Evolutionary conservation across 1,139 yeast species (phyloP).

Genomic region (Pichia sp.): DNA sequence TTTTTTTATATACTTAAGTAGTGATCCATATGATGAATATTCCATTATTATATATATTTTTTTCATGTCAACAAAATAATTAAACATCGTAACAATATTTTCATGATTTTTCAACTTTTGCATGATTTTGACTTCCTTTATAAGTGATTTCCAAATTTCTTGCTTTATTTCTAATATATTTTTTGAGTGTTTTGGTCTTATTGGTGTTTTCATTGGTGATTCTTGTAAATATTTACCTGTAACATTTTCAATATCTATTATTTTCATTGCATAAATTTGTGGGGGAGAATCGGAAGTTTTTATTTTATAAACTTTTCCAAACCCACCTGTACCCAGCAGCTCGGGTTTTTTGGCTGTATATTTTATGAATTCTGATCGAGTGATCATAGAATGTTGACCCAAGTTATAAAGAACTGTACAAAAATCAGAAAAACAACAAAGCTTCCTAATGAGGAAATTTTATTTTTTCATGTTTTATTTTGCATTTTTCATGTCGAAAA

Average conservation of each 20-base stretch:
- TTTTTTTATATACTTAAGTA: conserved; percentile 56
- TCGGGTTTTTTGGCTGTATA: neutral
- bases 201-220: conserved; percentile 15
- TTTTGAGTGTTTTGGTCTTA: neutral
- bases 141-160: conserved; percentile 23
- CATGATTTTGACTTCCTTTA: conserved; percentile 84
- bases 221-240: conserved; percentile 25
- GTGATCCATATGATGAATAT: conserved; percentile 82
- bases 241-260: conserved; percentile 48
- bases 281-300: conserved; percentile 49
- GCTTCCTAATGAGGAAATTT: neutral
- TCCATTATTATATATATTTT: conserved; percentile 41
- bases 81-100: conserved; percentile 85
- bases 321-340: conserved; percentile 67
- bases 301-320: conserved; percentile 68
- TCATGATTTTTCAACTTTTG: conserved; percentile 68
- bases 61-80: conserved; percentile 53
- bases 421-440: neutral
- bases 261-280: conserved; percentile 73
- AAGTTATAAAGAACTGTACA: neutral
- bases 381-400: neutral
- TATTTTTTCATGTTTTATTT: too few species aligned
- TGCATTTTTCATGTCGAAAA: neutral
- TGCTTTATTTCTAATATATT: neutral
- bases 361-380: neutral